phyloP scores from a whole-genome alignment of 2,329 filamentous ascomycete species.

The Hymenoscyphus linearis region DNA sequence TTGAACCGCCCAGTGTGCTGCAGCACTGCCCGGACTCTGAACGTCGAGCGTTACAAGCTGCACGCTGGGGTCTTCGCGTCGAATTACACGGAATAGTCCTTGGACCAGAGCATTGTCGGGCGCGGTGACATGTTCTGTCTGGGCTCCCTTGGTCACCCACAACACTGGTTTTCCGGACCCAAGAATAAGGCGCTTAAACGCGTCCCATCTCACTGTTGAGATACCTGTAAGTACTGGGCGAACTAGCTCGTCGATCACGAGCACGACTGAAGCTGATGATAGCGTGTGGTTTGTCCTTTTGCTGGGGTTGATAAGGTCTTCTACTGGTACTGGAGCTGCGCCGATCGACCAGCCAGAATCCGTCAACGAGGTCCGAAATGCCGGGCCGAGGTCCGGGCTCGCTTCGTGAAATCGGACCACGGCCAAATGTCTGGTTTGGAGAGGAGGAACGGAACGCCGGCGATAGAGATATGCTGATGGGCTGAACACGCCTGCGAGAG shows the following conservation, averaged over 20 bases:
- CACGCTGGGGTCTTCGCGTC: constrained; percentile 14
- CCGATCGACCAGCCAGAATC: too few relatives aligned
- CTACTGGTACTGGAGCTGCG: too few relatives aligned
- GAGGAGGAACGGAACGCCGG: too few relatives aligned
- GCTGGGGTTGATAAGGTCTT: too few relatives aligned
- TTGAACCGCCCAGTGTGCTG: constrained; percentile 2
- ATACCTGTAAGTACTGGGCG: constrained; percentile 6
- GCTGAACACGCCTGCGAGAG: too few relatives aligned
- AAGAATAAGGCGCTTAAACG: constrained; percentile 10
- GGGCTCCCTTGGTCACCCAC: constrained; percentile 33
- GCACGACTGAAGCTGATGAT: too few relatives aligned
- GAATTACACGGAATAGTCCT: constrained; percentile 32
- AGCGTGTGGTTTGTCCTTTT: too few relatives aligned
- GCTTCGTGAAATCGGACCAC: too few relatives aligned
- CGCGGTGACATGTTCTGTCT: constrained; percentile 23
- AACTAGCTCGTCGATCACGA: constrained; percentile 16
- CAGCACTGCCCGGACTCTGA: not conserved
- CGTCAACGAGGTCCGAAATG: too few relatives aligned
- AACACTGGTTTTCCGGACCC: constrained; percentile 21
- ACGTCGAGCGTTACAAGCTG: constrained; percentile 18
- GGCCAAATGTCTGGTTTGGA: too few relatives aligned
- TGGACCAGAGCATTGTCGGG: constrained; percentile 31
- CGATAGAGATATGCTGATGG: too few relatives aligned
- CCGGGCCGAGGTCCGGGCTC: too few relatives aligned
- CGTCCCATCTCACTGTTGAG: constrained; percentile 10